Evolutionary conservation across 192 early-diverging fungal species (phyloP).

Genomic region (Backusella luteola): DNA sequence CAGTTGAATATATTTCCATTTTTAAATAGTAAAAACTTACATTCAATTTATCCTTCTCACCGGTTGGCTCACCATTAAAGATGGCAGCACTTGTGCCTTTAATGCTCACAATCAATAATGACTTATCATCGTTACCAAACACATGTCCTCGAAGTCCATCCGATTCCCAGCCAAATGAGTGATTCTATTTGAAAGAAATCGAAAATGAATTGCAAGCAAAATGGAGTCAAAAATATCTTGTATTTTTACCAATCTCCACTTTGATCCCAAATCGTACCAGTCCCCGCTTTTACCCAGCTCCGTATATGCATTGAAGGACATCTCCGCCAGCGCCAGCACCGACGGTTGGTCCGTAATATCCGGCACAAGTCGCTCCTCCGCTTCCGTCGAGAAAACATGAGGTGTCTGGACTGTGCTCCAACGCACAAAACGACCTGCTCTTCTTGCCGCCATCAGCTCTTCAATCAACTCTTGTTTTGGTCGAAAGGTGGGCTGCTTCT

Average conservation of each 20-base stretch:
- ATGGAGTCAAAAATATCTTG: neutral
- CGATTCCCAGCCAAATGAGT: conserved; percentile 69
- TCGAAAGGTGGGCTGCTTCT: neutral
- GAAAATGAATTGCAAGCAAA: neutral
- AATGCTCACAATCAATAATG: conserved; percentile 75
- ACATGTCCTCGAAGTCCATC: conserved; percentile 87
- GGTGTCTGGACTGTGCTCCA: neutral
- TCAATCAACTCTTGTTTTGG: neutral
- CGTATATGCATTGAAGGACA: conserved; percentile 84
- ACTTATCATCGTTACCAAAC: conserved; percentile 66
- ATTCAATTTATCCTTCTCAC: conserved; percentile 73
- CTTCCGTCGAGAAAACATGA: neutral
- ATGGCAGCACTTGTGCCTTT: conserved; percentile 82
- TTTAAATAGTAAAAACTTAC: conserved; percentile 27
- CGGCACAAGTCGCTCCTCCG: conserved; percentile 41
- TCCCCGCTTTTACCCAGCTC: conserved; percentile 47
- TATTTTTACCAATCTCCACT: conserved; percentile 50
- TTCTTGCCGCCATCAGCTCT: neutral
- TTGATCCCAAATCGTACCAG: conserved; percentile 63
- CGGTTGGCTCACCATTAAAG: conserved; percentile 67
- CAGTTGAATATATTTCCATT: neutral
- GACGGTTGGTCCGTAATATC: conserved; percentile 71
- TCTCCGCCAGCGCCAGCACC: conserved; percentile 68
- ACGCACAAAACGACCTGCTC: neutral
- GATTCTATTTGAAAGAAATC: conserved; percentile 43